Base-by-base conservation (phyloP, 768 basidiomycete genomes). In the Ephemerocybe angulata region DNA sequence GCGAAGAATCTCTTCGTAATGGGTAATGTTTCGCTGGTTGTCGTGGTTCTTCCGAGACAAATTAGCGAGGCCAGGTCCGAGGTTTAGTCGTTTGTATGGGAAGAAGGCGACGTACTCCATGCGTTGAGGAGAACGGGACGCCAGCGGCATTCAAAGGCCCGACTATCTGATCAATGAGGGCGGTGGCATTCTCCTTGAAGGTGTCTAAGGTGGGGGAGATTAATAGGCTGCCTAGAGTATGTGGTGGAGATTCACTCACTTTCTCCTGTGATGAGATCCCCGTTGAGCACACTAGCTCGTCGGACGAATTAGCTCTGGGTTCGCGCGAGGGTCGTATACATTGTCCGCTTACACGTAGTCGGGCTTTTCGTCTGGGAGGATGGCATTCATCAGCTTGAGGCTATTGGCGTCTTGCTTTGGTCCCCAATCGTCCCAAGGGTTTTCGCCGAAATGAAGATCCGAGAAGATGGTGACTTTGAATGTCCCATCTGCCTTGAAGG, bases 391-490 rank as follows among this genome's bases (percentile, higher is more conserved):
- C 54, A 90, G 63, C 4, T 69, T 69, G 10, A 75, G 76, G 56
- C 85, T 88, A 40, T 86, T 85, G 24, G 70, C 65, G 57, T 90
- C 88, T 60, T 90, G 85, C 59, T 77, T 70, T 19, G 83, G 82
- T 0, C 88, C 87, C 82, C 84, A 86, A 7, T 56, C 65, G 51
- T 84, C 83, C 81, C 83, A 85, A 7, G 86, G 85, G 60, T 87
- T 85, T 67, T 90, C 88, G 25, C 88, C 88, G 57, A 78, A 88
- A 63, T 90, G 88, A 28, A 89, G 67, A 60, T 90, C 88, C 6
- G 86, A 87, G 65, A 90, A 88, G 5, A 88, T 75, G 13, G 82
- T 85, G 43, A 90, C 60, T 67, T 87, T 88, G 76, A 90, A 87
- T 1, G 80, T 80, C 2, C 82, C 84, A 63, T 86, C 78, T 0